Percentiles rank a stretch among this genome's conserved stretches.
phyloP scores from a whole-genome alignment of 1,284 basidiomycete genomes.

The Boletellus sp. region DNA sequence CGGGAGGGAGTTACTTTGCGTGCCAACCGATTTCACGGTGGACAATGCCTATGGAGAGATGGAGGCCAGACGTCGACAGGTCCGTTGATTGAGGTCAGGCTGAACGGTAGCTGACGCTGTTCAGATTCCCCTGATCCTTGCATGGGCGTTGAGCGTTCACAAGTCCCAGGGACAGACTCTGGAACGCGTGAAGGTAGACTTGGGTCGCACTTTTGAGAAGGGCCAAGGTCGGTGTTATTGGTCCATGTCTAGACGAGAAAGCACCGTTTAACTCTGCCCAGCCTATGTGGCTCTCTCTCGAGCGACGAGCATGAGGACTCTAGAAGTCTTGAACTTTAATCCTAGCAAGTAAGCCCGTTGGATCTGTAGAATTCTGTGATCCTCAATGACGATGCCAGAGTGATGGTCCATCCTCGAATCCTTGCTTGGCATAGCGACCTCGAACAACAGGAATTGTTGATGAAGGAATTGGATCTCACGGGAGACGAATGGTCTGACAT shows the following conservation, averaged over 20 bases:
- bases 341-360: conserved; percentile 55
- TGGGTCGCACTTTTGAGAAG: conserved; percentile 72
- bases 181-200: conserved; percentile 70
- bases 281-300: conserved; percentile 93
- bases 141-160: conserved; percentile 83
- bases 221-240: conserved; percentile 55
- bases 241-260: background rate
- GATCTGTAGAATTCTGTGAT: background rate
- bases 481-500: conserved; percentile 20
- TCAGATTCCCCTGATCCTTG: conserved; percentile 73
- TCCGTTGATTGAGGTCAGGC: conserved; percentile 18
- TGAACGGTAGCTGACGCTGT: background rate
- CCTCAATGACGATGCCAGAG: conserved; percentile 26
- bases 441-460: conserved; percentile 16
- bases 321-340: conserved; percentile 84
- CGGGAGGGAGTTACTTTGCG: conserved; percentile 42
- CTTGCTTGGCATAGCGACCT: conserved; percentile 27
- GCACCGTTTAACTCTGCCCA: conserved; percentile 32
- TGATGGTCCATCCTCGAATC: conserved; percentile 49
- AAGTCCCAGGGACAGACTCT: conserved; percentile 86
- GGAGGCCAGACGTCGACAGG: conserved; percentile 55
- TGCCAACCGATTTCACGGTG: conserved; percentile 55
- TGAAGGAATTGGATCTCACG: background rate
- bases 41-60: conserved; percentile 49
- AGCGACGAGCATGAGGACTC: conserved; percentile 78